These are phyloP conservation scores for Dovyalis caffra DNA, from an alignment of 345 rosid genomes.

Conservation along the genomic window DNA sequence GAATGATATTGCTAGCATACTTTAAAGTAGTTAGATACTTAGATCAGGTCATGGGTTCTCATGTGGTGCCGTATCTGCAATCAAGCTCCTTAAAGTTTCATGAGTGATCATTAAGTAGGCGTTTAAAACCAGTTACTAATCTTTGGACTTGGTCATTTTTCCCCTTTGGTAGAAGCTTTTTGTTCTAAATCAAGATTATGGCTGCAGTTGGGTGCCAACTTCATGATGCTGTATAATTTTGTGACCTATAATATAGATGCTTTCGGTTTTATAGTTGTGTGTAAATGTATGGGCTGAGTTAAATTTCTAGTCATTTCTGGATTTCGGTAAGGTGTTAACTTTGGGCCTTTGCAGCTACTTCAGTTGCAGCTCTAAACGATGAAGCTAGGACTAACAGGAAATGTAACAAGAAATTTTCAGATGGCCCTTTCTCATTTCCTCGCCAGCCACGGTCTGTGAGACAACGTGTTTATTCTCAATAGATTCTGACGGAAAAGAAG, in stretches of 20 bases:
- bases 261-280: background rate
- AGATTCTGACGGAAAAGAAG: background rate
- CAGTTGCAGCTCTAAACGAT: constrained; percentile 9
- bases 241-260: background rate
- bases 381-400: constrained; percentile 13
- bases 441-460: constrained; percentile 38
- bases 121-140: background rate
- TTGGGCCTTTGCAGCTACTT: constrained; percentile 21
- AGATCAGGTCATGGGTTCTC: background rate
- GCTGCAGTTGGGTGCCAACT: background rate
- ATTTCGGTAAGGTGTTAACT: background rate
- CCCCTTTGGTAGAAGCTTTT: background rate
- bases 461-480: constrained; percentile 13
- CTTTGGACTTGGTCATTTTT: background rate
- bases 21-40: background rate
- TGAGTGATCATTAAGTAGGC: background rate
- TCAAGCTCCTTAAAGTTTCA: background rate
- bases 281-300: background rate
- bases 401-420: constrained; percentile 16
- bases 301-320: background rate
- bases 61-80: background rate
- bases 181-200: background rate
- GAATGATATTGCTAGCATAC: background rate
- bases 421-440: constrained; percentile 38
- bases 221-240: background rate